Evolutionary conservation across 108 stramenopile genomes (phyloP), one percentile per base, ranked within the genome.

Genomic region (Pseudonitzschia delicatissima): DNA sequence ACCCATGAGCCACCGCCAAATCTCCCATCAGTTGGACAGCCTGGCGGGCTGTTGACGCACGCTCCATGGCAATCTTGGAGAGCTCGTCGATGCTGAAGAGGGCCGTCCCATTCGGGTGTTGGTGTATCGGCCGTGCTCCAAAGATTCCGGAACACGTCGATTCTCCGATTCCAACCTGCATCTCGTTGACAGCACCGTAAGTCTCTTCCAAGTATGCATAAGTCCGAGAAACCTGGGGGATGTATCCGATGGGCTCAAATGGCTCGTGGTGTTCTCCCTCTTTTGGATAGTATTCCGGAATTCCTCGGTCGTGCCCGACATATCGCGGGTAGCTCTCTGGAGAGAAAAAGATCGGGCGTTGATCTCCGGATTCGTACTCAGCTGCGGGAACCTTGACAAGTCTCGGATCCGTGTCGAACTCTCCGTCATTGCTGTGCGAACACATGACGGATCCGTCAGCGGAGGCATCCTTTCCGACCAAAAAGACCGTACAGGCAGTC

Each of bases 101-200:
- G n/a, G 93, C 88, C 7, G 82, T 82, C 45, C 93, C 88, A 33
- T 66, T 73, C 23, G 60, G 51, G 20, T 55, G 29, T 5, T 55
- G 29, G 21, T 72, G 71, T 37, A 68, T 51, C 13, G 80, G 80
- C 18, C 64, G 34, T 20, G 80, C 80, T 45, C 79, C 79, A 64
- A 78, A 76, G 21, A 71, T 69, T 5, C 76, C 83, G 31, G 76
- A 72, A 53, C 91, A 95, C 2, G 91, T 95, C 26, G 81, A 83
- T 76, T 92, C 93, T 9, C 90, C 88, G 28, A 95, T 91, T 0
- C 74, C 87, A 4, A 95, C 71, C 31, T 84, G 69, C 32, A 82
- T 65, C 64, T 92, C 89, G 74, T 95, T 95, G 39, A 92, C 86
- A 47, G 87, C 82, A n/a, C 77, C 88, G 53, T 92, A 95, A 13